Base-by-base conservation (phyloP, 2,329 filamentous ascomycete genomes). In the Sporothrix euskadiensis region DNA sequence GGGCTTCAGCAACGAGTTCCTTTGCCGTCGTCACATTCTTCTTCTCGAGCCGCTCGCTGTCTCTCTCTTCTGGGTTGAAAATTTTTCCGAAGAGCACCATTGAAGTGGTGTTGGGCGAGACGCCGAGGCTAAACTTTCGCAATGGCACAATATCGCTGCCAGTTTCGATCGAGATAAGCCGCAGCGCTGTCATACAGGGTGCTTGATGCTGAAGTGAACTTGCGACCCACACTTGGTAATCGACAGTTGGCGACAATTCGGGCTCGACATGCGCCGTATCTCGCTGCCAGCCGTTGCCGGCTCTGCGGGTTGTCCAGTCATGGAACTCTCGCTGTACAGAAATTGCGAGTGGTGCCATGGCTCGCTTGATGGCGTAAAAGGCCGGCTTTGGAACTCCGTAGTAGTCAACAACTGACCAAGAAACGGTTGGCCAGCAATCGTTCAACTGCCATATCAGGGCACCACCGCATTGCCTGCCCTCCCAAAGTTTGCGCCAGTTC, bases 361-460 rank as follows among this genome's bases (percentile, higher is more conserved):
- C 92, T 63, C 92, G 87, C 82, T 92, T 91, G 79, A 95, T 91
- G 0, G 92, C 89, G 79, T 89, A 94, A 81, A 93, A 95, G 2
- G 92, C 91, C 71, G 89, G 88, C 81, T 95, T 95, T 30, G 92
- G 92, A 3, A 92, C 88, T 30, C 91, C 88, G 79, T 91, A 92
- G 82, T 92, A 94, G 80, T 95, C 92, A 73, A 89, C 90, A 75
- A 95, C 93, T 8, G 90, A 83, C 90, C 89, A 95, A n/a, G 90
- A 93, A 1, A 91, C 94, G 44, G 92, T 91, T 0, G 92, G 92
- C 92, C 92, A 95, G 83, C 92, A 94, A 82, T 95, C 93, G 79
- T 95, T 94, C 78, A 93, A 89, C 82, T 95, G 93, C 92, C 92
- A 95, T 19, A 94, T 90, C 39, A 95, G 84, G 0, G 91, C 92